Base-by-base conservation (phyloP, 441 rosid species). In the Gossypium gossypioides region DNA sequence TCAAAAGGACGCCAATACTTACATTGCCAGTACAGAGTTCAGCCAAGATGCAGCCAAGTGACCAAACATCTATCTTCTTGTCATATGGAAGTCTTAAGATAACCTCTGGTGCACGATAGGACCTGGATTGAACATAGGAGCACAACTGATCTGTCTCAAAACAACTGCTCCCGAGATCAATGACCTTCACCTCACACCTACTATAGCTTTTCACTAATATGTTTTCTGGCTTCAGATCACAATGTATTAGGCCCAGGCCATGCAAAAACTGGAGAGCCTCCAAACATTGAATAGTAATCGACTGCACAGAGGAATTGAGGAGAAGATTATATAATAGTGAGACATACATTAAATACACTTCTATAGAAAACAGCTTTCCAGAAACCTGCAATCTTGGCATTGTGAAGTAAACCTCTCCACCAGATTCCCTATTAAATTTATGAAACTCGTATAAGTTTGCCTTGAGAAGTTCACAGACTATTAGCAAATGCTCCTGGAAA, bases 121-220 rank as follows among this genome's bases (percentile, higher is more conserved):
- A 92, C 77, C 98, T 88, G 10, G 98, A 94, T 73, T 94, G 98
- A 59, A 94, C 99, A 79, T 94, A 94, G 55, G 99, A 90, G 83
- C 97, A 94, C 6, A 94, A 83, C 77, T 94, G 97, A 81, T 92
- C 99, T 2, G 99, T 90, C 86, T 90, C 97, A 79, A 92, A 92
- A 84, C 97, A 94, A 84, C 99, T 94, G 84, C 99, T 94, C 79
- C 99, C 99, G 51, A 94, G 96, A 82, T 94, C 97, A 73, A 92
- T 94, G 79, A 92, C 96, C 88, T 94, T 92, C 78, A 92, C 89
- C 84, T 94, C 98, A 40, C 96, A 92, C 85, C 99, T 84, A 76
- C 97, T 94, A 79, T 94, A 94, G 86, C 99, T 94, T 81, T 94
- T 92, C 72, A 94, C 96, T 67, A 94, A 79, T 80, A 94, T 89